Conservation (phyloP, 176 grass and related monocot species). For the Otatea glauca region DNA sequence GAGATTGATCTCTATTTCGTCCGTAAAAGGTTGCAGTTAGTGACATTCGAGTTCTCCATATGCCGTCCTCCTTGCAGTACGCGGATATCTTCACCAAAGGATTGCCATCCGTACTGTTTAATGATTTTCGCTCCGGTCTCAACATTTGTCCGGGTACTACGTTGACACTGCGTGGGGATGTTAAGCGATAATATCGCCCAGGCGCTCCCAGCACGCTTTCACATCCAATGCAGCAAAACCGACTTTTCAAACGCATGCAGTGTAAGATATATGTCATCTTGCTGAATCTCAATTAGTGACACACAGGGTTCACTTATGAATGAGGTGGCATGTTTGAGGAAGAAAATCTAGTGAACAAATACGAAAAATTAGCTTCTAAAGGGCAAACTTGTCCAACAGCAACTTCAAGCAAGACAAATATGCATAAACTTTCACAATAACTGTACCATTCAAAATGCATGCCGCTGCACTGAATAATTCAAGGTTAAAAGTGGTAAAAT, state of each 20-base stretch:
- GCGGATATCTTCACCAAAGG: too few species aligned
- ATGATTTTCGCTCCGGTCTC: too few species aligned
- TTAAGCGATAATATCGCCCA: too few species aligned
- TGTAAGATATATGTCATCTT: neutral
- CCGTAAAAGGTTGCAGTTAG: too few species aligned
- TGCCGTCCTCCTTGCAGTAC: too few species aligned
- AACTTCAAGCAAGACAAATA: neutral
- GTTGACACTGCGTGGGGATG: too few species aligned
- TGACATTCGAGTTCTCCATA: too few species aligned
- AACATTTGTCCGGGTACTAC: too few species aligned
- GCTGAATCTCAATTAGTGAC: neutral
- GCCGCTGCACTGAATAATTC: neutral
- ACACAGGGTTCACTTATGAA: neutral
- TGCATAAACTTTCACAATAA: neutral
- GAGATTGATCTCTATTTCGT: too few species aligned
- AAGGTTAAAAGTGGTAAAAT: neutral
- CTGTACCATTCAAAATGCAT: neutral
- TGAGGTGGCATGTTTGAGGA: neutral
- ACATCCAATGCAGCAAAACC: neutral
- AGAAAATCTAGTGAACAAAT: neutral
- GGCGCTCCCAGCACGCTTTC: too few species aligned
- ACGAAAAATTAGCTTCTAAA: neutral
- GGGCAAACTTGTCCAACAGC: neutral
- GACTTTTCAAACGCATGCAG: neutral
- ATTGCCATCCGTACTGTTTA: too few species aligned